Evolutionary conservation across 2,329 filamentous ascomycete genomes (phyloP).

Genomic region (Didymella pomorum): DNA sequence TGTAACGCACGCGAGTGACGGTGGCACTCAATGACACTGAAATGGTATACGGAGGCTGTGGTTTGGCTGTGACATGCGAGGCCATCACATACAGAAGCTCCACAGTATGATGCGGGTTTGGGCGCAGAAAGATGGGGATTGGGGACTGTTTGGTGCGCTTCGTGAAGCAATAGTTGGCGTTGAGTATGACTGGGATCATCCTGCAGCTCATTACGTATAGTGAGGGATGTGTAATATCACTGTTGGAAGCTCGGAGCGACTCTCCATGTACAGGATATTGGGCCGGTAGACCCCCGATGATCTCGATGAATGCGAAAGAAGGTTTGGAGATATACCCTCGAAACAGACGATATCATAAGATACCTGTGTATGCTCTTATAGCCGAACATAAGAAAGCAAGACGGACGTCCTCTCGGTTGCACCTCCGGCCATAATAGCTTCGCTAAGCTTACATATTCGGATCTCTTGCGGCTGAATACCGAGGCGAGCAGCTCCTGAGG

Average conservation of each 20-base stretch:
- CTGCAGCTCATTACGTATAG: not conserved
- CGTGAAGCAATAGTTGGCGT: not conserved
- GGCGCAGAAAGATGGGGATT: not conserved
- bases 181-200: not conserved
- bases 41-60: not conserved
- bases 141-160: not conserved
- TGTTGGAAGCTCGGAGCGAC: not conserved
- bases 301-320: not conserved
- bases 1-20: slow-evolving; percentile 7
- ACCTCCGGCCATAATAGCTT: too few species aligned
- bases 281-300: not conserved
- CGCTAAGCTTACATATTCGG: too few species aligned
- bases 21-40: not conserved
- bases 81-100: not conserved
- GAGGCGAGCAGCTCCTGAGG: not conserved
- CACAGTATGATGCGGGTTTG: not conserved
- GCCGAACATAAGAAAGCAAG: not conserved
- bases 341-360: not conserved
- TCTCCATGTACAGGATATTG: not conserved
- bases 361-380: not conserved
- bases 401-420: not conserved
- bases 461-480: too few species aligned
- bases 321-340: not conserved
- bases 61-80: not conserved
- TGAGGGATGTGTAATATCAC: not conserved